A percentile compares a stretch with the other conserved stretches of the same genome.
phyloP scores from a whole-genome alignment of 768 basidiomycete species.

The Strobilomyces dryophilus region DNA sequence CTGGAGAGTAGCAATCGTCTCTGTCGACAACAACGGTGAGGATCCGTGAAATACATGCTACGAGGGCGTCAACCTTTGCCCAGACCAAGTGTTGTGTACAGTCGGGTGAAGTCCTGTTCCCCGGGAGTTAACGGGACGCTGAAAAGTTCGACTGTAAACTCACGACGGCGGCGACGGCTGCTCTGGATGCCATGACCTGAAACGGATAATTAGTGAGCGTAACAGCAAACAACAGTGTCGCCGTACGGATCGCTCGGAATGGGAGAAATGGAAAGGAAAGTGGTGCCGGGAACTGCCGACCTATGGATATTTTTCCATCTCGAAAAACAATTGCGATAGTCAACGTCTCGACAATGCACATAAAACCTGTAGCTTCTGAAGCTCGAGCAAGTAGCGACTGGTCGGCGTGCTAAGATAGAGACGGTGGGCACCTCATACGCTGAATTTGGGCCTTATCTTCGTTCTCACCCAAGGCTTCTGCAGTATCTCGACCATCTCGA shows the following conservation, averaged over 20 bases:
- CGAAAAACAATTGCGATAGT: constrained; percentile 1
- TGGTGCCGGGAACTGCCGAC: constrained; percentile 29
- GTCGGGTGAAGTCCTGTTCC: constrained; percentile 73
- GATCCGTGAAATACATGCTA: not conserved
- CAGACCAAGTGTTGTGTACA: constrained; percentile 78
- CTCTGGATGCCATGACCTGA: constrained; percentile 64
- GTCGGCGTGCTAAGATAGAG: too few species aligned
- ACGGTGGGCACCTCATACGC: too few species aligned
- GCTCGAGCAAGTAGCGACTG: not conserved
- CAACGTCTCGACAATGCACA: too few species aligned
- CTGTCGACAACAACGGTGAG: constrained; percentile 36
- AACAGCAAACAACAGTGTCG: constrained; percentile 1
- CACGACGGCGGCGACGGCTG: constrained; percentile 63
- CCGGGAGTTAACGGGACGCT: constrained; percentile 3
- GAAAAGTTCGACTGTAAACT: constrained; percentile 20
- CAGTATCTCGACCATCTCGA: not conserved
- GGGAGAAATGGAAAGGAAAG: constrained; percentile 9
- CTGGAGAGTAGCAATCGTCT: constrained; percentile 86
- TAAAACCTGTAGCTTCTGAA: too few species aligned
- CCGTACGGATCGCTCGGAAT: constrained; percentile 17
- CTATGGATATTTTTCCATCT: constrained; percentile 6
- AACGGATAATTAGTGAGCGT: not conserved
- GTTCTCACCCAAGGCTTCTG: not conserved
- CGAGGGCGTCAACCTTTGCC: constrained; percentile 62
- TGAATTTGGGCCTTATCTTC: not conserved